Evolutionary conservation across 352 stramenopile genomes (phyloP), one percentile per base, ranked within the genome.

Genomic region (Pythium aquatile): DNA sequence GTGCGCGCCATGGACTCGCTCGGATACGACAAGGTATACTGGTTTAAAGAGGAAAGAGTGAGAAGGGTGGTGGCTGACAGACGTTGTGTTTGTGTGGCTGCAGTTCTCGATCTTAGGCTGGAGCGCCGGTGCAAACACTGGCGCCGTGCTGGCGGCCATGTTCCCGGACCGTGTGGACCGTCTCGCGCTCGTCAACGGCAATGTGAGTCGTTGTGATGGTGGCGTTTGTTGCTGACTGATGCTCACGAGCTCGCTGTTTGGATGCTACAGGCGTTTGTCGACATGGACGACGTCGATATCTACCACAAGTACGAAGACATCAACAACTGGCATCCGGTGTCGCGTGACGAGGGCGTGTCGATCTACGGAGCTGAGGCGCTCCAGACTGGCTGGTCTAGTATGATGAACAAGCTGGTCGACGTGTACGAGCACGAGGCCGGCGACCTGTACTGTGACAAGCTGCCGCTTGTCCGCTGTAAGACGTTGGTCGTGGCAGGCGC

Each of bases 391-490:
- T 92, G 81, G 81, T 78, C 68, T 11, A 69, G 69, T 78, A 90
- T 89, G 80, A 39, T 90, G 44, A 58, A 70, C 32, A 78, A 76
- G 56, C 67, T 92, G 35, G 65, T 69, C 26, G 56, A 53, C 44
- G 67, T 88, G 28, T 82, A 85, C 68, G 68, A 84, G 49, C 72
- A 87, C 33, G 72, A 84, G 14, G 66, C 69, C 24, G 81, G 85
- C 5, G 81, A 94, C 32, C 59, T 94, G 42, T 92, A 88, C 75
- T 92, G 83, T 47, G 79, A 74, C 35, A 74, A 72, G 10, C 46
- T 93, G 53, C 82, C 85, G 17, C 75, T 77, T 40, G 82, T 94
- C 58, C 83, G 86, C 35, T 94, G 85, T 79, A 94, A 94, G 74
- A 94, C 86, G 58, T 78, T 94, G 24, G 83, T 93, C 51, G 73